Conservation (phyloP, 768 basidiomycete species). For the Termitomyces sp. region DNA sequence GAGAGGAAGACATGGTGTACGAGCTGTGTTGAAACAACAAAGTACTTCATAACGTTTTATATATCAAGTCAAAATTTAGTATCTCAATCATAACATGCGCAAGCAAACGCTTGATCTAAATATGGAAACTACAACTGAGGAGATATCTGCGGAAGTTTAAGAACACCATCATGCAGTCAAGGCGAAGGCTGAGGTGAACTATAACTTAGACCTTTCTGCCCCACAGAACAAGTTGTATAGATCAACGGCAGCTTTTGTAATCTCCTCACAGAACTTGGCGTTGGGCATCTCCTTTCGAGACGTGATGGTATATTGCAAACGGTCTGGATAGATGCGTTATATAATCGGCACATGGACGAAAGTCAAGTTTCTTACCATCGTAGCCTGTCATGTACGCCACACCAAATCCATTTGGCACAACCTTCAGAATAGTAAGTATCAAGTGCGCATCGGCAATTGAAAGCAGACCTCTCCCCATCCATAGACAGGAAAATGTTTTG, state of each 20-base stretch:
- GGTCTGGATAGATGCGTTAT: constrained; percentile 39
- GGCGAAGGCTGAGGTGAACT: not conserved
- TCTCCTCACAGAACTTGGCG: constrained; percentile 64
- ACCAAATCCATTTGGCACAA: constrained; percentile 92
- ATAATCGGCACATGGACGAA: not conserved
- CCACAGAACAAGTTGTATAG: constrained; percentile 53
- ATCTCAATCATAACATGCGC: constrained; percentile 1
- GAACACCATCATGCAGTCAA: not conserved
- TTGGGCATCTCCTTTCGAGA: constrained; percentile 85
- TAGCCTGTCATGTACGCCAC: constrained; percentile 94
- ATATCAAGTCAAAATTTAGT: not conserved
- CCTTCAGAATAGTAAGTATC: constrained; percentile 28
- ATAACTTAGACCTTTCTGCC: constrained; percentile 28
- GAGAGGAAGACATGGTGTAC: constrained; percentile 44
- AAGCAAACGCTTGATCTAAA: constrained; percentile 5
- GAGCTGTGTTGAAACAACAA: not conserved
- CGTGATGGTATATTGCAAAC: constrained; percentile 82
- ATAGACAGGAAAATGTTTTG: constrained; percentile 78
- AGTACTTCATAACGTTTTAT: not conserved
- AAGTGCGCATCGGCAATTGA: not conserved
- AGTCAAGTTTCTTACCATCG: constrained; percentile 42
- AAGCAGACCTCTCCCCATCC: constrained; percentile 83
- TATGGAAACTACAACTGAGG: not conserved
- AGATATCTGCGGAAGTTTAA: not conserved
- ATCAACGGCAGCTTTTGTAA: constrained; percentile 58